Conservation (phyloP, 805 yeast species). For the Saturnispora dispora region DNA sequence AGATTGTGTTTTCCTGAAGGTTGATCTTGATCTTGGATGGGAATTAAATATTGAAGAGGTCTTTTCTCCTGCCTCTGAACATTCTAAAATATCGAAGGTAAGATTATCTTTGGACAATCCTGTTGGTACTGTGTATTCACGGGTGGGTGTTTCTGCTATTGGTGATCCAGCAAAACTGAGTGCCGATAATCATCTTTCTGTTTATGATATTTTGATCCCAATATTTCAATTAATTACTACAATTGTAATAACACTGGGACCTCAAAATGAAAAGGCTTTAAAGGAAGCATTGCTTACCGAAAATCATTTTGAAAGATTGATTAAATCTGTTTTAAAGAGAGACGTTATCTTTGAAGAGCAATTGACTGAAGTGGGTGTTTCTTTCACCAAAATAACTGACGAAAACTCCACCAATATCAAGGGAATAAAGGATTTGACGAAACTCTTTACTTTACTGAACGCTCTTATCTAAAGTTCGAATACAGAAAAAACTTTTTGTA, state of each 20-base stretch:
- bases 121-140: conserved; percentile 13
- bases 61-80: conserved; percentile 3
- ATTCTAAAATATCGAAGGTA: conserved; percentile 28
- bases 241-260: conserved; percentile 64
- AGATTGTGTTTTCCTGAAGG: conserved; percentile 44
- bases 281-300: conserved; percentile 44
- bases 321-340: conserved; percentile 40
- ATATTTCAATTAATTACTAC: conserved; percentile 65
- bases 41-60: conserved; percentile 22
- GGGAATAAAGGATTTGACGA: conserved; percentile 20
- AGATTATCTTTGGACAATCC: conserved; percentile 48
- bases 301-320: conserved; percentile 42
- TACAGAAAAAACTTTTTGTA: background rate
- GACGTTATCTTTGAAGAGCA: conserved; percentile 16
- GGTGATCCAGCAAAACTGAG: conserved; percentile 6
- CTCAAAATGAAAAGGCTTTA: conserved; percentile 55
- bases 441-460: conserved; percentile 24
- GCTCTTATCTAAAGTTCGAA: conserved; percentile 15
- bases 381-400: background rate
- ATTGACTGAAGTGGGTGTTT: conserved; percentile 7
- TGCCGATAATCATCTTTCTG: conserved; percentile 32
- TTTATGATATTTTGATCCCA: conserved; percentile 63
- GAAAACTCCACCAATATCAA: conserved; percentile 1
- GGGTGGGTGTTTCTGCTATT: conserved; percentile 16
- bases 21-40: conserved; percentile 77